A percentile compares a stretch with the other conserved stretches of the same genome.
Conservation (phyloP, 257 asterid species). For the Eucommia ulmoides region DNA sequence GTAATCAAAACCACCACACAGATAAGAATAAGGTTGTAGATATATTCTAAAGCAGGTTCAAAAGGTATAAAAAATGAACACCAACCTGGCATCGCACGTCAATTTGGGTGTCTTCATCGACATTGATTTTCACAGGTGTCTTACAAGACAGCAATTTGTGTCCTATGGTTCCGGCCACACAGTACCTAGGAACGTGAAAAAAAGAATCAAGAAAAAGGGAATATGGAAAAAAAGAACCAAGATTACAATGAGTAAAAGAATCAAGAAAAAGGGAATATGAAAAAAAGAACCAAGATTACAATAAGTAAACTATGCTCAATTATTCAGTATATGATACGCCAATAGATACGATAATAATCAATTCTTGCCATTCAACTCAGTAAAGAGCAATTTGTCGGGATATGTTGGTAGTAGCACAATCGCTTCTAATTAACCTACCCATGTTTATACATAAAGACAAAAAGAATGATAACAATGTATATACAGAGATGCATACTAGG, state of each 20-base stretch:
- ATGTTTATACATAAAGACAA: too few species aligned
- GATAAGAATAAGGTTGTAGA: conserved; percentile 1
- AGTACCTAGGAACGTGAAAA: conserved; percentile 33
- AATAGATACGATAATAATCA: too few species aligned
- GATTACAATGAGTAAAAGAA: neutral
- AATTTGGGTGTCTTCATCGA: conserved; percentile 47
- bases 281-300: too few species aligned
- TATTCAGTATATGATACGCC: too few species aligned
- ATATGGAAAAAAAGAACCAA: conserved; percentile 4
- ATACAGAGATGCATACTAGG: too few species aligned
- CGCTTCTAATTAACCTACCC: too few species aligned
- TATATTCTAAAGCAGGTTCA: neutral
- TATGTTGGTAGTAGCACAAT: too few species aligned
- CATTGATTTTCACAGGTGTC: conserved; percentile 41
- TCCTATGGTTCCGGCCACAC: conserved; percentile 83
- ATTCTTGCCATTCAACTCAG: too few species aligned
- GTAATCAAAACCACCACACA: neutral
- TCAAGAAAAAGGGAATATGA: neutral
- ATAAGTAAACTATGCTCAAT: too few species aligned
- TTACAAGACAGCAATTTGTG: conserved; percentile 66
- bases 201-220: conserved; percentile 8
- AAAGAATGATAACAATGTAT: too few species aligned
- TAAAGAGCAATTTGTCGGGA: too few species aligned
- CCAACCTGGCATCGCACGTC: conserved; percentile 91
- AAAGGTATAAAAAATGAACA: conserved; percentile 3